A percentile compares a stretch with the other conserved stretches of the same genome.
These are phyloP conservation scores for Clonostachys sp. DNA, from an alignment of 2,329 filamentous ascomycete genomes.

Conservation along the genomic window DNA sequence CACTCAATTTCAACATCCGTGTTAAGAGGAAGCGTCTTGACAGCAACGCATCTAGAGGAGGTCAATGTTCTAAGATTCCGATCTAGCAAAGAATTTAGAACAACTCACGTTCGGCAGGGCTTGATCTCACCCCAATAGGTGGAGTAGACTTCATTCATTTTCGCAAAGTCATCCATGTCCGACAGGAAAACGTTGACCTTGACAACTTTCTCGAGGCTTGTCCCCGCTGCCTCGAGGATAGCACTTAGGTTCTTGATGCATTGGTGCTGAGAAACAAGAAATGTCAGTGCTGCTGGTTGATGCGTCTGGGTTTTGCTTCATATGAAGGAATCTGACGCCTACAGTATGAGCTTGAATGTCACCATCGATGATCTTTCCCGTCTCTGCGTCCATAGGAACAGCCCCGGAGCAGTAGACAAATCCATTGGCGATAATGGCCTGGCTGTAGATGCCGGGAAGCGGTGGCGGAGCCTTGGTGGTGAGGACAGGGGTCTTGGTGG, in stretches of 20 bases:
- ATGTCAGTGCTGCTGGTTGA: not conserved
- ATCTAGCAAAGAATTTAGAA: not conserved
- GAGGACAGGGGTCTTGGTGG: not conserved
- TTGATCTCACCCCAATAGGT: conserved; percentile 59
- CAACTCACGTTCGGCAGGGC: conserved; percentile 34
- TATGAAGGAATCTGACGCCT: conserved; percentile 4
- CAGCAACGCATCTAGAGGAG: conserved; percentile 21
- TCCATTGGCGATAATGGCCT: conserved; percentile 62
- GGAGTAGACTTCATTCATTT: conserved; percentile 71
- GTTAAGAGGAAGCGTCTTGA: conserved; percentile 23
- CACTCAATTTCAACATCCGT: conserved; percentile 27
- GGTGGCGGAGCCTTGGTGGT: conserved; percentile 33
- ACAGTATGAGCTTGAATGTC: conserved; percentile 62
- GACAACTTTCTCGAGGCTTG: conserved; percentile 59
- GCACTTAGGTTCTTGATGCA: conserved; percentile 69
- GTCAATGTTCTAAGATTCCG: not conserved
- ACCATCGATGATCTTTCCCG: conserved; percentile 56
- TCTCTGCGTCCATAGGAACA: conserved; percentile 58
- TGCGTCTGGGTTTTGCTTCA: too few species aligned
- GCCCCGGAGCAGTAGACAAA: conserved; percentile 70
- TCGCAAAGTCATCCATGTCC: conserved; percentile 68
- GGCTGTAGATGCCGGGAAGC: conserved; percentile 32
- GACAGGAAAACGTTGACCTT: conserved; percentile 72
- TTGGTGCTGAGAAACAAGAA: conserved; percentile 34
- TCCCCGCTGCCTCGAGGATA: conserved; percentile 65